These are phyloP conservation scores for Aeminium ludgeri DNA, from an alignment of 495 filamentous ascomycete genomes.

Conservation along the genomic window DNA sequence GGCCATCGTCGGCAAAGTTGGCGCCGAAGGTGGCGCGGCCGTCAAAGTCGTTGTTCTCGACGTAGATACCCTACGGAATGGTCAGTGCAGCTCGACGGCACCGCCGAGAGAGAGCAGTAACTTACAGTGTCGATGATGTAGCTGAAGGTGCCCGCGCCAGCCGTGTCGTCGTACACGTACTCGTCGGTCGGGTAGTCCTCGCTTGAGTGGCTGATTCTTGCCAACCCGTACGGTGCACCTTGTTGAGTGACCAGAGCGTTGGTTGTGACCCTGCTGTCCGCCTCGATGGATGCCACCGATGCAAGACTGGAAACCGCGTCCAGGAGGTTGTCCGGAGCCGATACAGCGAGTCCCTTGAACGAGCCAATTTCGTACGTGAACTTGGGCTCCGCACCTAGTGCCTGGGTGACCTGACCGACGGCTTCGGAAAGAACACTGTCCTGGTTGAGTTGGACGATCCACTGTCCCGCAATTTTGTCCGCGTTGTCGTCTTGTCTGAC, in stretches of 20 bases:
- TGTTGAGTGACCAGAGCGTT: conserved; percentile 7
- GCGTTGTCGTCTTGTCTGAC: too few species aligned
- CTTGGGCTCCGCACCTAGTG: too few species aligned
- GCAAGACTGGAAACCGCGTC: conserved; percentile 4
- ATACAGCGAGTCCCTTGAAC: conserved; percentile 17
- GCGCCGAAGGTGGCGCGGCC: conserved; percentile 29
- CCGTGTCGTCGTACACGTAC: conserved; percentile 1
- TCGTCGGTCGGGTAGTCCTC: conserved; percentile 8
- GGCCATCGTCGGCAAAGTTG: conserved; percentile 23
- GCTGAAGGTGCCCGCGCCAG: conserved; percentile 33
- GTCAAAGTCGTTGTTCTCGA: conserved; percentile 28
- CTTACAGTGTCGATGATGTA: conserved; percentile 31
- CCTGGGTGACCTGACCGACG: too few species aligned
- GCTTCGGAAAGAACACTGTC: too few species aligned
- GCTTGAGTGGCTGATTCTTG: conserved; percentile 14
- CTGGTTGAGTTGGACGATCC: too few species aligned
- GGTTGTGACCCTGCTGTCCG: conserved; percentile 14
- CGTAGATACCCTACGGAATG: conserved; percentile 25
- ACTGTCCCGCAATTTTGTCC: too few species aligned
- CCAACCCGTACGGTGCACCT: conserved; percentile 19
- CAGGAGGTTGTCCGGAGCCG: conserved; percentile 5
- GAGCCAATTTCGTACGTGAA: conserved; percentile 10
- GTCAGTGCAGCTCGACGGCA: conserved; percentile 6
- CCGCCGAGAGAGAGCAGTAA: too few species aligned
- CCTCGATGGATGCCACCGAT: conserved; percentile 18